These are phyloP conservation scores for Diplodia corticola DNA, from an alignment of 2,329 filamentous ascomycete species.

Conservation along the genomic window DNA sequence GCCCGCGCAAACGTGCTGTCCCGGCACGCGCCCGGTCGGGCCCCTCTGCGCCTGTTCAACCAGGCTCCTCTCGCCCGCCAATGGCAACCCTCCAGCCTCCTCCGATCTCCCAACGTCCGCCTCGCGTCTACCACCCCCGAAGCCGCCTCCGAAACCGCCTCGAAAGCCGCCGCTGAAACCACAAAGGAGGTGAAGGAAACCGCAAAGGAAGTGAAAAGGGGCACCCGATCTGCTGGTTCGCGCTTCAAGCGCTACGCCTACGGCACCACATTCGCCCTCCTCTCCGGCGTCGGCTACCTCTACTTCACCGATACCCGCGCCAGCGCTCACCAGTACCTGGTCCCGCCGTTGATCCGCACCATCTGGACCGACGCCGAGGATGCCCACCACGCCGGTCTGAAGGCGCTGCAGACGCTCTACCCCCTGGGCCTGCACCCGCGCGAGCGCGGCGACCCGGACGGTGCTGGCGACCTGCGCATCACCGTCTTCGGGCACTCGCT, in stretches of 20 bases:
- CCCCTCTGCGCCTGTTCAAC: not conserved
- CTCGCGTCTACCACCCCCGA: conserved; percentile 8
- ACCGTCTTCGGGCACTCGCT: conserved; percentile 76
- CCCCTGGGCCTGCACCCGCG: conserved; percentile 75
- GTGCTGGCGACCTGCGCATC: conserved; percentile 55
- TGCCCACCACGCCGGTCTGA: conserved; percentile 80
- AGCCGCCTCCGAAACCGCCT: conserved; percentile 2
- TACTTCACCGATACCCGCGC: conserved; percentile 57
- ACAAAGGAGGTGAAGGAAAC: conserved; percentile 30
- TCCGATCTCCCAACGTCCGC: not conserved
- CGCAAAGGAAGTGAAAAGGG: conserved; percentile 29
- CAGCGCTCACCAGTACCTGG: conserved; percentile 53
- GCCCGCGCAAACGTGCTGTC: conserved; percentile 14
- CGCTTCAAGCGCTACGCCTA: conserved; percentile 53
- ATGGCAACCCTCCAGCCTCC: conserved; percentile 6
- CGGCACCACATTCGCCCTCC: conserved; percentile 56
- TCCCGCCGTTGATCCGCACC: conserved; percentile 63
- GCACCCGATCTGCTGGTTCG: conserved; percentile 43
- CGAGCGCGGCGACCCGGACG: conserved; percentile 67
- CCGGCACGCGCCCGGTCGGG: conserved; percentile 6
- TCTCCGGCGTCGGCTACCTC: conserved; percentile 48
- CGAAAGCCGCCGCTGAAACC: conserved; percentile 24
- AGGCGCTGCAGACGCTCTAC: conserved; percentile 70
- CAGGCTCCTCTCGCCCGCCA: not conserved
- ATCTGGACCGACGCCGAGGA: conserved; percentile 79